Evolutionary conservation across 805 yeast genomes (phyloP).

Genomic region (Pichia heedii): DNA sequence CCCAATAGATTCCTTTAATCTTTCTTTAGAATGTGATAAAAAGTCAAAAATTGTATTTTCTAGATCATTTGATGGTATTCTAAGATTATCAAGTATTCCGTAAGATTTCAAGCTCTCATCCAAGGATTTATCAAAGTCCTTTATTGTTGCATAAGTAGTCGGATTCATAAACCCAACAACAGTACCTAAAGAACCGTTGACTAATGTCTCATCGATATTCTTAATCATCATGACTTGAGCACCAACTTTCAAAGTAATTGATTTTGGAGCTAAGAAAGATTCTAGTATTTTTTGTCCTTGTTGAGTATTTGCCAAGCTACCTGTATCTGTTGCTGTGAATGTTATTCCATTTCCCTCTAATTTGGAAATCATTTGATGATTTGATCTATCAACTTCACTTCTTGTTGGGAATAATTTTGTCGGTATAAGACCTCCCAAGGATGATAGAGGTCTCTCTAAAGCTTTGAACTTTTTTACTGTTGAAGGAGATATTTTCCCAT

Average conservation of each 20-base stretch:
- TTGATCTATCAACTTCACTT: constrained; percentile 61
- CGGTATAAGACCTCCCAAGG: constrained; percentile 54
- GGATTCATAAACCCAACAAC: constrained; percentile 41
- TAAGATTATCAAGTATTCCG: not conserved
- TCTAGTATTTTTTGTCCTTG: constrained; percentile 37
- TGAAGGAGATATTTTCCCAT: constrained; percentile 44
- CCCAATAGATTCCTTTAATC: not conserved
- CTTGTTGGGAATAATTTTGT: constrained; percentile 71
- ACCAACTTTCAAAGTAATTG: constrained; percentile 49
- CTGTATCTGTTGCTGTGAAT: constrained; percentile 49
- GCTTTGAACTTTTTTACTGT: constrained; percentile 42
- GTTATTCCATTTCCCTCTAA: constrained; percentile 36
- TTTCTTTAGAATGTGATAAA: not conserved
- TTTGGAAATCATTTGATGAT: constrained; percentile 36
- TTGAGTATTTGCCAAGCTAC: constrained; percentile 32
- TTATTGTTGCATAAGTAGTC: constrained; percentile 30
- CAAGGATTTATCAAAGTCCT: constrained; percentile 13
- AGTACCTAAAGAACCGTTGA: constrained; percentile 70
- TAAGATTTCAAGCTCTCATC: constrained; percentile 3
- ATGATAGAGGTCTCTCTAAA: constrained; percentile 41
- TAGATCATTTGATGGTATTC: not conserved
- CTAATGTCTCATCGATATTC: constrained; percentile 62
- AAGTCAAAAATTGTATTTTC: constrained; percentile 7
- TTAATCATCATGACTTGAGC: constrained; percentile 82
- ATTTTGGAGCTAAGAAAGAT: constrained; percentile 55